phyloP scores from a whole-genome alignment of 192 early-diverging fungal genomes.

The Dimargaris xerosporica region DNA sequence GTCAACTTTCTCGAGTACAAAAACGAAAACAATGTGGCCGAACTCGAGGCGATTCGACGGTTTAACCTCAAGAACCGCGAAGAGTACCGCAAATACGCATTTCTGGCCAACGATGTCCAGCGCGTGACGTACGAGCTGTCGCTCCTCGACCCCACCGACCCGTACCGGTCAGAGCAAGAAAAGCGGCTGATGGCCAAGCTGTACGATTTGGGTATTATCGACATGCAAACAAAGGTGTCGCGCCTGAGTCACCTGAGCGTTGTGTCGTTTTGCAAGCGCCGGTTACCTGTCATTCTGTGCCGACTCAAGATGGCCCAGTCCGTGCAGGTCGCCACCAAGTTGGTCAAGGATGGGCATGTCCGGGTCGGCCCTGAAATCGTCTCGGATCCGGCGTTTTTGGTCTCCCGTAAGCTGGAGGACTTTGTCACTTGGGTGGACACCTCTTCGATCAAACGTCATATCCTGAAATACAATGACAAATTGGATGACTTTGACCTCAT shows the following conservation, averaged over 20 bases:
- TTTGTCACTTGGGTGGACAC: constrained; percentile 96
- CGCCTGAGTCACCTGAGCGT: constrained; percentile 72
- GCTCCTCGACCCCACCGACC: constrained; percentile 70
- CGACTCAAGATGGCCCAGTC: constrained; percentile 91
- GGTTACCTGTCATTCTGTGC: constrained; percentile 85
- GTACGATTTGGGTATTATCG: constrained; percentile 72
- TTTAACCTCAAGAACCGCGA: constrained; percentile 82
- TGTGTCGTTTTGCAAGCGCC: constrained; percentile 68
- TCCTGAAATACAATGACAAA: constrained; percentile 87
- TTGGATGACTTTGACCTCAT: no score
- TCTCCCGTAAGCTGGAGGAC: constrained; percentile 83
- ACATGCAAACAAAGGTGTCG: constrained; percentile 55
- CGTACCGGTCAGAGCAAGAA: constrained; percentile 56
- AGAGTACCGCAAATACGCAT: constrained; percentile 64
- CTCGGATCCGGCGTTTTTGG: constrained; percentile 76
- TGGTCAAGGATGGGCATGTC: constrained; percentile 91
- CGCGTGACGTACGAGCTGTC: constrained; percentile 73
- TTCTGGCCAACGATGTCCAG: constrained; percentile 61
- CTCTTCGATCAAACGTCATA: constrained; percentile 94
- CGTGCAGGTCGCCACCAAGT: constrained; percentile 74
- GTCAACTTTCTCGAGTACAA: constrained; percentile 91
- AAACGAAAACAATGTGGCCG: constrained; percentile 62
- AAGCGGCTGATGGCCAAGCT: constrained; percentile 70
- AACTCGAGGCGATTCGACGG: constrained; percentile 72
- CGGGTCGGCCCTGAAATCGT: constrained; percentile 83